Evolutionary conservation across 2,329 filamentous ascomycete genomes (phyloP).

Genomic region (Clonostachys solani): DNA sequence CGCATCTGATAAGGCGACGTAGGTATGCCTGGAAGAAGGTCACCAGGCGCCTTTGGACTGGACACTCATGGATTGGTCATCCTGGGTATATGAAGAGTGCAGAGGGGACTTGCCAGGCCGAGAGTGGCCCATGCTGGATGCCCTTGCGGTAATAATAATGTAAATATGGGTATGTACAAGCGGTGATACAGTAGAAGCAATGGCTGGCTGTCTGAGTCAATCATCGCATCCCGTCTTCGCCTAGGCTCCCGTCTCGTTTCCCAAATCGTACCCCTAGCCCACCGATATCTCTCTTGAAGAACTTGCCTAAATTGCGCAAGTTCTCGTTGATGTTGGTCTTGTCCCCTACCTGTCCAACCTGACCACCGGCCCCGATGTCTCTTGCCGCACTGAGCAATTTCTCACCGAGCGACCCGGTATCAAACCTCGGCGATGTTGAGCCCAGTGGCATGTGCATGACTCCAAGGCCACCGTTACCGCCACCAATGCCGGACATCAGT

Average conservation of each 20-base stretch:
- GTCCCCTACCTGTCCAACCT: conserved; percentile 36
- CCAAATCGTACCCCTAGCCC: conserved; percentile 72
- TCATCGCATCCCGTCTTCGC: conserved; percentile 15
- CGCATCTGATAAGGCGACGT: too few relatives aligned
- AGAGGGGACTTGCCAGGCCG: too few relatives aligned
- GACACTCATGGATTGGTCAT: too few relatives aligned
- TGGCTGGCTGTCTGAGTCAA: conserved; percentile 3
- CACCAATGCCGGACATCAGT: conserved; percentile 44
- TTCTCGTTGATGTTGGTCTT: conserved; percentile 86
- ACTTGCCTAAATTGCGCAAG: conserved; percentile 91
- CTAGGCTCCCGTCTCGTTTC: conserved; percentile 44
- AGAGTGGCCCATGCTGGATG: too few relatives aligned
- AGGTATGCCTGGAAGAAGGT: too few relatives aligned
- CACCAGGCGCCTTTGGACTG: too few relatives aligned
- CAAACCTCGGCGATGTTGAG: conserved; percentile 52
- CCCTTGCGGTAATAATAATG: too few relatives aligned
- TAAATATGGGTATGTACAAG: not conserved
- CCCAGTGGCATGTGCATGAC: not conserved
- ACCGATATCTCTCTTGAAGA: conserved; percentile 85
- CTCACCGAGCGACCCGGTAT: conserved; percentile 78
- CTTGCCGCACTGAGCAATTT: conserved; percentile 84
- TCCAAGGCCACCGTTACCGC: conserved; percentile 27
- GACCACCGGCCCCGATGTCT: conserved; percentile 59
- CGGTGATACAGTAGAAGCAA: not conserved
- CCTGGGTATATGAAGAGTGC: too few relatives aligned